Base-by-base conservation (phyloP, 176 grass and related monocot genomes). In the Otatea glauca region DNA sequence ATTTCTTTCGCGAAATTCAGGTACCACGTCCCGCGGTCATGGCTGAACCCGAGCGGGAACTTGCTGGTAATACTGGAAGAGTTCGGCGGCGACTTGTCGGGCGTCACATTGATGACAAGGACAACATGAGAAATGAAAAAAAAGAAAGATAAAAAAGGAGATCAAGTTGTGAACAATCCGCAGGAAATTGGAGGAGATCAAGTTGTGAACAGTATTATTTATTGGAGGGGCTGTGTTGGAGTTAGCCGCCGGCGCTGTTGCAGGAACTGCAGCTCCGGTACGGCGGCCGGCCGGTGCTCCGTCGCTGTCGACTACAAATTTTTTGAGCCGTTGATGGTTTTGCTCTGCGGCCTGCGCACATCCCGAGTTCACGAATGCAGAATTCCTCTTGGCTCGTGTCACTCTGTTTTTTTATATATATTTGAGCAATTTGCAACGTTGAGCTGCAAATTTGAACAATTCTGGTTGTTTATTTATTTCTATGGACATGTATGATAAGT, bases 1-100 rank as follows among this genome's bases (percentile, higher is more conserved):
- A 12, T 81, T 54, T 32, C 4, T 50, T 85, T 8, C 68, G 70
- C 60, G 1, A 71, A 83, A 82, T 78, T 68, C 85, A 94, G 92
- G 92, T 97, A 98, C 83, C 96, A 98, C 44, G 81, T 98, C 35
- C 96, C 96, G 1, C 88, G 93, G 1, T 92, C 96, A 1, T 98
- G 93, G 93, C 80, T 98, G 25, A 94, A 90, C 9, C 88, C 91
- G 16, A 91, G 68, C 70, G 91, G 91, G 5, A 98, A 98, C 80
- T 56, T 98, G 55, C 68, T 98, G 15, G 96, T 98, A 11, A 60
- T 95, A 38, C 81, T 98, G 0, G 96, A 98, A 51, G 96, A 98
- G 65, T 94, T 85, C 63, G 96, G 96, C 59, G 96, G 91, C 45
- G 91, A 98, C 63, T 86, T 94, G 41, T 86, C 93, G 7, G 89